Base-by-base conservation (phyloP, 192 early-diverging fungal species). In the Spizellomyces sp. region DNA sequence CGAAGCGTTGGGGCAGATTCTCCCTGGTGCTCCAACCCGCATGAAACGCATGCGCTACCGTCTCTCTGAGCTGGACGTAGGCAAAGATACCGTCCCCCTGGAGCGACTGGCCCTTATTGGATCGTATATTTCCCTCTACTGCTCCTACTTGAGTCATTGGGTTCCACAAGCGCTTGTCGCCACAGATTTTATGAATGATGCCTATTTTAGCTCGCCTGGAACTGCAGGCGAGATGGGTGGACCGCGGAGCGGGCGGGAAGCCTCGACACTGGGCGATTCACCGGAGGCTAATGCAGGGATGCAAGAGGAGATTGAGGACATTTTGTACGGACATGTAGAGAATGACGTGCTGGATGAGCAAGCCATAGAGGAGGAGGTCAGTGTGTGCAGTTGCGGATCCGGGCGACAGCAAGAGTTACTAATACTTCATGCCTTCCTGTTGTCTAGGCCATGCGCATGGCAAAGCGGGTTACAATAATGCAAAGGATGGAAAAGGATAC, bases 121-220 rank as follows among this genome's bases (percentile, higher is more conserved):
- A 1, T 43, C 79, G 9, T 80, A 81, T 50, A 73, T 77, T 12
- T 57, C 66, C 48, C 36, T 82, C 6, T 64, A 79, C 62, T 48
- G 66, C 63, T 73, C 71, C 43, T 76, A 70, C 56, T 15, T 36
- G 44, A 80, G 76, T 64, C 64, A 61, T 12, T 82, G 81, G 81
- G 50, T 66, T 0, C 77, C 78, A 9, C 81, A 80, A 71, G 66
- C 78, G 9, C 47, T 81, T 12, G 36, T 27, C 6, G 58, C 77
- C 41, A 62, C 76, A 47, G 80, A 81, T 45, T 61, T 77, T 8
- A 48, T 75, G 45, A 72, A 59, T 93, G 56, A 61, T 46, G 68
- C 66, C n/a, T 68, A 68, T 57, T 58, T 58, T 19, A 17, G 22
- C 10, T 52, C 69, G 17, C 41, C 55, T 6, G 65, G 64, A 45